Evolutionary conservation across 371 early-diverging fungal genomes (phyloP).

Genomic region (Saksenaea vasiformis): DNA sequence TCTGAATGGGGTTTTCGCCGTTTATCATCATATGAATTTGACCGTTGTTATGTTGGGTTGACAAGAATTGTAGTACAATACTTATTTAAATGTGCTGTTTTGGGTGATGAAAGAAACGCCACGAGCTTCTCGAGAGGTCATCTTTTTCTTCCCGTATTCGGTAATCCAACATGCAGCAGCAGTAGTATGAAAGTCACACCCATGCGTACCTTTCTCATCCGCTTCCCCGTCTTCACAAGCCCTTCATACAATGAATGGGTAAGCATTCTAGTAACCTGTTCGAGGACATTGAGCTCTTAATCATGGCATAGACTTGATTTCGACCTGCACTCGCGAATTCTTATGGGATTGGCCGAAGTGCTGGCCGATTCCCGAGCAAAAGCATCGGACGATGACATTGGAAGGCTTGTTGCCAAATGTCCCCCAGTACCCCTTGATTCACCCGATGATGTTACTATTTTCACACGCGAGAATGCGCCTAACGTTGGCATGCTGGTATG

Average conservation of each 20-base stretch:
- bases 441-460: slow-evolving; percentile 17
- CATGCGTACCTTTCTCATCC: neutral
- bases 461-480: slow-evolving; percentile 14
- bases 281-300: neutral
- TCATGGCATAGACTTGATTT: slow-evolving; percentile 23
- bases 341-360: slow-evolving; percentile 57
- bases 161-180: neutral
- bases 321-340: slow-evolving; percentile 62
- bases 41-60: neutral
- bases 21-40: neutral
- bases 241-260: slow-evolving; percentile 2
- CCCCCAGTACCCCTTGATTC: slow-evolving; percentile 31
- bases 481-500: slow-evolving; percentile 29
- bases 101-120: neutral
- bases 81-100: neutral
- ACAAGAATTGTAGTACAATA: neutral
- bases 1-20: neutral
- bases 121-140: neutral
- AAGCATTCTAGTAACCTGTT: neutral
- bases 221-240: neutral
- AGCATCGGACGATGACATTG: slow-evolving; percentile 35
- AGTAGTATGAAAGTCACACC: neutral
- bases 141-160: neutral
- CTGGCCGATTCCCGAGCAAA: slow-evolving; percentile 49
- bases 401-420: slow-evolving; percentile 38